phyloP scores from a whole-genome alignment of 1,284 basidiomycete genomes.

The Malassezia restricta region DNA sequence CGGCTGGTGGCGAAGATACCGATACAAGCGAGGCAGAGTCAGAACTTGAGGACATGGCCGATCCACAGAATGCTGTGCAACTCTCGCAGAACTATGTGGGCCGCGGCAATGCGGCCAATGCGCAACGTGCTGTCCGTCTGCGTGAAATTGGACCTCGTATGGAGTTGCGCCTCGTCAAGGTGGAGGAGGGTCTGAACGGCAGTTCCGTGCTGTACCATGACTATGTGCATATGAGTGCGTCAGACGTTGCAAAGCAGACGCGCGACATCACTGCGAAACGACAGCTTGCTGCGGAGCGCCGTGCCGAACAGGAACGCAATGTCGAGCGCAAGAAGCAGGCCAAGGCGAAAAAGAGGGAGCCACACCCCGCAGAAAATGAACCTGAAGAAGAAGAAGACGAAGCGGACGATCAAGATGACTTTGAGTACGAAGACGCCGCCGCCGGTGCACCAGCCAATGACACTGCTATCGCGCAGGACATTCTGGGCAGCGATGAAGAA shows the following conservation, averaged over 20 bases:
- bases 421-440: constrained; percentile 34
- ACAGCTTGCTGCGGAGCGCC: constrained; percentile 21
- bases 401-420: constrained; percentile 27
- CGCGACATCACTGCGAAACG: constrained; percentile 18
- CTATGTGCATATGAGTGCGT: constrained; percentile 25
- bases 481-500: constrained; percentile 15
- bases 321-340: constrained; percentile 33
- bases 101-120: constrained; percentile 78
- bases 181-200: constrained; percentile 66
- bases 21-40: constrained; percentile 55
- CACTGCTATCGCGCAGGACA: constrained; percentile 10
- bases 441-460: not conserved
- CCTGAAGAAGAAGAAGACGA: constrained; percentile 12
- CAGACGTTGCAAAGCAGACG: constrained; percentile 19
- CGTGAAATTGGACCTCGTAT: constrained; percentile 91
- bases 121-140: constrained; percentile 75
- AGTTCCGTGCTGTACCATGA: constrained; percentile 42
- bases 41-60: constrained; percentile 67
- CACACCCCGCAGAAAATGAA: constrained; percentile 14
- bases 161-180: constrained; percentile 84
- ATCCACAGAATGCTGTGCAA: constrained; percentile 54
- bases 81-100: constrained; percentile 88
- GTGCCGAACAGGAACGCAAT: constrained; percentile 29
- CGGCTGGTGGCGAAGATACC: constrained; percentile 58
- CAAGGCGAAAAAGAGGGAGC: constrained; percentile 15